Evolutionary conservation across 192 early-diverging fungal species (phyloP), one percentile per base, ranked within the genome.

Genomic region (Kappamyces sp.): DNA sequence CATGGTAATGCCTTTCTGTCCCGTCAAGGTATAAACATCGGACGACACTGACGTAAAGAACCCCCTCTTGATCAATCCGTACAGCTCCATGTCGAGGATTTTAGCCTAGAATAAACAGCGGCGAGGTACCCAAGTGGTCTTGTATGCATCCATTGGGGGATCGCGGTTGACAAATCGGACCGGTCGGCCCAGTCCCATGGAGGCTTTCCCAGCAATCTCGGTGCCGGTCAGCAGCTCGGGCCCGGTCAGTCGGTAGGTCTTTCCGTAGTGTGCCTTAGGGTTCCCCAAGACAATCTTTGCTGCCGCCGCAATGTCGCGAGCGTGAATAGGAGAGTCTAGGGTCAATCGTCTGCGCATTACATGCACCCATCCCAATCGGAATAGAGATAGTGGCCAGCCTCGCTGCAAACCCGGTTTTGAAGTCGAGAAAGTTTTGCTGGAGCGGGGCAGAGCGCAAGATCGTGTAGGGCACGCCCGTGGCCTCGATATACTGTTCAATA

Each of bases 161-260:
- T 34, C n/a, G 49, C 61, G 38, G 42, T 67, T 67, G 4, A 61
- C 14, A 42, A 68, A 68, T 30, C 58, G 36, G 30, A 68, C 66
- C 5, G 66, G 66, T 39, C 66, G 60, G 39, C 63, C 66, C n/a
- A 68, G 40, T 41, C 60, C 66, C 7, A 38, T 33, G 33, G 66
- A 57, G 11, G 66, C 66, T 15, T 61, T 53, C 49, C 66, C 66
- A 42, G 66, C 66, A 54, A 68, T 57, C 31, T 39, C 51, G 32
- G 63, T 61, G n/a, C 66, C 66, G 29, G 66, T 60, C 1, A 68
- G 58, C 11, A 63, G 11, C n/a, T 68, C 66, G 1, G 66, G 66
- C 29, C 66, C 66, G 38, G 66, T 68, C 45, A 67, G 61, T 6
- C 58, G 59, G 55, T 67, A 67, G 11, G 47, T 42, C 29, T 57